These are phyloP conservation scores for Aureobasidium sp. DNA, from an alignment of 2,329 filamentous ascomycete species.

Conservation along the genomic window DNA sequence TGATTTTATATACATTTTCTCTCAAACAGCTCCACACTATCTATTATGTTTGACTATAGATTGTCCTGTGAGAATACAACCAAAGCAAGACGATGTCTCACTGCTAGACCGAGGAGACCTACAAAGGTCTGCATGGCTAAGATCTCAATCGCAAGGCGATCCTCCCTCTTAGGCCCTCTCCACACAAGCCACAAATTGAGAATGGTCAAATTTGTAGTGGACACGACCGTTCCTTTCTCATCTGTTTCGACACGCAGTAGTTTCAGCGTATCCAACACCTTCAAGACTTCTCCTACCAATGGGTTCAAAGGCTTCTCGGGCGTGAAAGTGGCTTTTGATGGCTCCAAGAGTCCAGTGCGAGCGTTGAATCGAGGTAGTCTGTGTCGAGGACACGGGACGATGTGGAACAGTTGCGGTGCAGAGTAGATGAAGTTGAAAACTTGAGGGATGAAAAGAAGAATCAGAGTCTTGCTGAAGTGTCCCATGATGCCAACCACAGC, in stretches of 20 bases:
- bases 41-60: neutral
- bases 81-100: slow-evolving; percentile 77
- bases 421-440: slow-evolving; percentile 97
- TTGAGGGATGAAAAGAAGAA: slow-evolving; percentile 85
- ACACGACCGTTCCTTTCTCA: slow-evolving; percentile 61
- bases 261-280: slow-evolving; percentile 59
- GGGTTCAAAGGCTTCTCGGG: slow-evolving; percentile 59
- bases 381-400: slow-evolving; percentile 89
- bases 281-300: slow-evolving; percentile 56
- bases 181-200: slow-evolving; percentile 95
- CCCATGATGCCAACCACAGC: slow-evolving; percentile 93
- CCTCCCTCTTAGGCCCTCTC: slow-evolving; percentile 85
- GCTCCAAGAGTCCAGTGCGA: slow-evolving; percentile 75
- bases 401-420: slow-evolving; percentile 77
- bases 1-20: neutral
- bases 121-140: slow-evolving; percentile 68
- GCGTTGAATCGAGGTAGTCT: slow-evolving; percentile 84
- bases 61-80: slow-evolving; percentile 85
- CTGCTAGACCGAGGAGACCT: slow-evolving; percentile 76
- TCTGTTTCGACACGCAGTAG: slow-evolving; percentile 64
- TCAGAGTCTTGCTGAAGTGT: slow-evolving; percentile 94
- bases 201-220: slow-evolving; percentile 86
- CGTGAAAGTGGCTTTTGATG: slow-evolving; percentile 68
- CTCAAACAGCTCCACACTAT: neutral
- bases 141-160: slow-evolving; percentile 72